These are phyloP conservation scores for Dichomitus squalens DNA, from an alignment of 1,284 basidiomycete genomes.

Conservation along the genomic window DNA sequence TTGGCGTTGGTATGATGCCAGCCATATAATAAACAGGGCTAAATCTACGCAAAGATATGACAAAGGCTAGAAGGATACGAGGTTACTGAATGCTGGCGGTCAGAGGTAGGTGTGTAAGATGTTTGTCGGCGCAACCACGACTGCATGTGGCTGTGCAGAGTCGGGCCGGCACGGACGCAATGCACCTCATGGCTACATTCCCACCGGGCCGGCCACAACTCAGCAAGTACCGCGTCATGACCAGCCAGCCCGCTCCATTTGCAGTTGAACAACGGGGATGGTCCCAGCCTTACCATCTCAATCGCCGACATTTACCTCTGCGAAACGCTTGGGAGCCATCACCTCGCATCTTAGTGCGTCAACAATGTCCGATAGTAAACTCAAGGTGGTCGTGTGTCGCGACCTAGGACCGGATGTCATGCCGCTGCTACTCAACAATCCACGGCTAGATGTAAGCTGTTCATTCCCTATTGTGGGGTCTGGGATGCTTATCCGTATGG, in stretches of 20 bases:
- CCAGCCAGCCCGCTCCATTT: not conserved
- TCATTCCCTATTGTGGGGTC: not conserved
- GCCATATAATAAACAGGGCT: not conserved
- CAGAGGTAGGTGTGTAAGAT: no score
- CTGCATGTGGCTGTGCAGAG: not conserved
- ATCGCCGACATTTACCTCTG: not conserved
- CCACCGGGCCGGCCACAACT: not conserved
- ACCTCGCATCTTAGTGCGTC: conserved; percentile 6
- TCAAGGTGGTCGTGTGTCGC: conserved; percentile 69
- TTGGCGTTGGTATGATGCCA: not conserved
- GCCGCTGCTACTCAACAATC: conserved; percentile 52
- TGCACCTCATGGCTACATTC: not conserved
- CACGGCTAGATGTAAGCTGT: conserved; percentile 58
- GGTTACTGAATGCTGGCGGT: no score
- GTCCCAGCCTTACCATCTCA: not conserved
- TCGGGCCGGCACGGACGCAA: not conserved
- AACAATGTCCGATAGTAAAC: conserved; percentile 11
- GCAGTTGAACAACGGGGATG: not conserved
- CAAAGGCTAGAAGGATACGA: not conserved
- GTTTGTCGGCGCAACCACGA: no score
- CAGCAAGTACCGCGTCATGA: not conserved
- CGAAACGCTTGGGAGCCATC: conserved; percentile 9
- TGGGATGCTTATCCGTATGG: not conserved
- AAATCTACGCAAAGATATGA: not conserved
- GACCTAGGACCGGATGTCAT: conserved; percentile 75